Evolutionary conservation across 768 basidiomycete species (phyloP).

Genomic region (Suillus tomentosus): DNA sequence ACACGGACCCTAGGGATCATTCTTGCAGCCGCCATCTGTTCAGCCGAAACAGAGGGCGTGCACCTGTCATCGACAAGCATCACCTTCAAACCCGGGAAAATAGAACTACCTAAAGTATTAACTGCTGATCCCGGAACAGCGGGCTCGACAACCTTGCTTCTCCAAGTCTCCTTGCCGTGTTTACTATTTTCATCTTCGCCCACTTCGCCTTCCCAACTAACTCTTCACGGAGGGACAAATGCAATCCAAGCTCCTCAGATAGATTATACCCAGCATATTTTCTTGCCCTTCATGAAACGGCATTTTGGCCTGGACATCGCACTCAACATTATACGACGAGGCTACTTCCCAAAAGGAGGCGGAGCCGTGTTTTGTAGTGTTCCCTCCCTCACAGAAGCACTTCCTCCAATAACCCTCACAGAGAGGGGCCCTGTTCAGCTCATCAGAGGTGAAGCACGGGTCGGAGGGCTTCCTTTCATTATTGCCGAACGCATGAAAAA

Average conservation of each 20-base stretch:
- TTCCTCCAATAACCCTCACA: conserved; percentile 50
- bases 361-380: conserved; percentile 54
- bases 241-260: conserved; percentile 72
- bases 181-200: conserved; percentile 53
- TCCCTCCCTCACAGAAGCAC: conserved; percentile 39
- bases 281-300: conserved; percentile 65
- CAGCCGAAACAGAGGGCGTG: conserved; percentile 57
- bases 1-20: conserved; percentile 50
- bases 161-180: conserved; percentile 72
- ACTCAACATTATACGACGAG: conserved; percentile 55
- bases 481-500: conserved; percentile 59
- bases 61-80: conserved; percentile 52
- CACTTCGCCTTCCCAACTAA: conserved; percentile 45
- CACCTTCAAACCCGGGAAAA: conserved; percentile 55
- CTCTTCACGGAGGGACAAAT: conserved; percentile 72
- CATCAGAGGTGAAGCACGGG: conserved; percentile 63
- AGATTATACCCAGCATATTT: conserved; percentile 66
- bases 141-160: conserved; percentile 68
- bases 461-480: conserved; percentile 59
- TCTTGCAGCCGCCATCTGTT: conserved; percentile 62
- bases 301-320: conserved; percentile 51
- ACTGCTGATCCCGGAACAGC: conserved; percentile 58
- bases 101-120: conserved; percentile 43
- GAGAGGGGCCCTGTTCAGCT: conserved; percentile 54
- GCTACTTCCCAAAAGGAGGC: conserved; percentile 76